Conservation (phyloP, 345 rosid species). For the Eucalyptus pauciflora region DNA sequence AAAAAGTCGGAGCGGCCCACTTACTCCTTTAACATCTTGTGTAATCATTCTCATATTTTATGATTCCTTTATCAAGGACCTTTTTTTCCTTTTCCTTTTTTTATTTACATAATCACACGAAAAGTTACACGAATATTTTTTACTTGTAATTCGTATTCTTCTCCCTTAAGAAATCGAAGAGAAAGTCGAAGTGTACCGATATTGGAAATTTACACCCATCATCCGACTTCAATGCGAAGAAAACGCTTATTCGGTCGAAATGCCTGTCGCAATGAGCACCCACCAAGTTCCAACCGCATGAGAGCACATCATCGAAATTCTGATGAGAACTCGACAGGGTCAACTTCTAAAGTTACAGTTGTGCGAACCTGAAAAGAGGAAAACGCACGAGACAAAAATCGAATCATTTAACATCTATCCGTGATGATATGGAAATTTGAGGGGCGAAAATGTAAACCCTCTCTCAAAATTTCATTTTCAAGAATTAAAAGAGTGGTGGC, state of each 20-base stretch:
- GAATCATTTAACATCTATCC: background rate
- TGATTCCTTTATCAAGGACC: background rate
- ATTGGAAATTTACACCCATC: background rate
- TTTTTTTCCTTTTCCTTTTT: background rate
- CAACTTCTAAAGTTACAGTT: background rate
- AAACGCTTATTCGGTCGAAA: background rate
- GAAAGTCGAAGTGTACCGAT: background rate
- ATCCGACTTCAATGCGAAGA: background rate
- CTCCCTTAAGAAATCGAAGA: background rate
- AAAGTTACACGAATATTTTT: background rate
- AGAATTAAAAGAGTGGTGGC: too few species aligned
- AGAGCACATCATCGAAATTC: background rate
- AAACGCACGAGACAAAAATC: background rate
- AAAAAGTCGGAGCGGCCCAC: background rate
- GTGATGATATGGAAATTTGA: too few species aligned
- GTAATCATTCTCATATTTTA: background rate
- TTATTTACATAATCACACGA: background rate
- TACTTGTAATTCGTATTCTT: background rate
- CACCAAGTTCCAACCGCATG: background rate
- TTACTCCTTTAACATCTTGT: background rate
- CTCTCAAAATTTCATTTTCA: too few species aligned
- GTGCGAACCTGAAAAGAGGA: background rate
- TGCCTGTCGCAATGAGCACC: background rate
- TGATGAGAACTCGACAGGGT: accelerated
- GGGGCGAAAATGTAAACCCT: too few species aligned